Percentiles rank a stretch among this genome's conserved stretches.
Evolutionary conservation across 176 grass and related monocot genomes (phyloP).

Genomic region (Lolium perenne): DNA sequence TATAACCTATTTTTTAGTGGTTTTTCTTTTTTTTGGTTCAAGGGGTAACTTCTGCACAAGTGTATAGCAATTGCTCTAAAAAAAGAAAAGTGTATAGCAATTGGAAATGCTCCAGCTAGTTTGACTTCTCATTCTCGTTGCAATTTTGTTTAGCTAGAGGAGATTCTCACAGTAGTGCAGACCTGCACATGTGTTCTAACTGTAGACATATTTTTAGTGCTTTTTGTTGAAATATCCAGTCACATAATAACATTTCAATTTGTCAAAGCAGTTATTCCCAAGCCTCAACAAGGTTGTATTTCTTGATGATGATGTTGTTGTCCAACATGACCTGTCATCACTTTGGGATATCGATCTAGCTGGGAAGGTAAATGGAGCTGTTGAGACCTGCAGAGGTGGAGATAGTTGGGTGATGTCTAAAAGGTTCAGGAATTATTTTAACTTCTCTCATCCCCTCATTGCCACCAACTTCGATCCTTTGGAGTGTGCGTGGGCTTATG

Average conservation of each 20-base stretch:
- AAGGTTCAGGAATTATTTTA: constrained; percentile 94
- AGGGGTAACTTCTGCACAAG: not conserved
- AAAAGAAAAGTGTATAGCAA: not conserved
- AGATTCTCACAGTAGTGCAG: not conserved
- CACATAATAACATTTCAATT: constrained; percentile 33
- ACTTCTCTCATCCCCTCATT: constrained; percentile 91
- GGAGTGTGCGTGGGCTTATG: constrained; percentile 98
- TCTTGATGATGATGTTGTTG: constrained; percentile 93
- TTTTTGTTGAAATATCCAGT: constrained; percentile 38
- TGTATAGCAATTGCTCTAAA: not conserved
- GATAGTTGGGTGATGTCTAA: constrained; percentile 97
- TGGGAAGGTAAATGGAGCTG: constrained; percentile 96
- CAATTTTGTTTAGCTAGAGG: not conserved
- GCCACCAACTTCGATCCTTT: constrained; percentile 75
- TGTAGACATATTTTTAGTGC: constrained; percentile 17
- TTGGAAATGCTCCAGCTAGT: constrained; percentile 14
- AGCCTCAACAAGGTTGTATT: constrained; percentile 91
- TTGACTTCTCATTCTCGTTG: not conserved
- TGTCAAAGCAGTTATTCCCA: constrained; percentile 85
- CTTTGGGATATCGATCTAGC: constrained; percentile 88
- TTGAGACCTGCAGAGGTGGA: constrained; percentile 88
- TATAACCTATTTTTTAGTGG: constrained; percentile 5
- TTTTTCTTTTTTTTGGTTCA: not conserved
- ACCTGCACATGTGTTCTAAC: constrained; percentile 1
- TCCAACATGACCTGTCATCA: constrained; percentile 75